Evolutionary conservation across 352 stramenopile genomes (phyloP).

Genomic region (Phytophthora podocarpi): DNA sequence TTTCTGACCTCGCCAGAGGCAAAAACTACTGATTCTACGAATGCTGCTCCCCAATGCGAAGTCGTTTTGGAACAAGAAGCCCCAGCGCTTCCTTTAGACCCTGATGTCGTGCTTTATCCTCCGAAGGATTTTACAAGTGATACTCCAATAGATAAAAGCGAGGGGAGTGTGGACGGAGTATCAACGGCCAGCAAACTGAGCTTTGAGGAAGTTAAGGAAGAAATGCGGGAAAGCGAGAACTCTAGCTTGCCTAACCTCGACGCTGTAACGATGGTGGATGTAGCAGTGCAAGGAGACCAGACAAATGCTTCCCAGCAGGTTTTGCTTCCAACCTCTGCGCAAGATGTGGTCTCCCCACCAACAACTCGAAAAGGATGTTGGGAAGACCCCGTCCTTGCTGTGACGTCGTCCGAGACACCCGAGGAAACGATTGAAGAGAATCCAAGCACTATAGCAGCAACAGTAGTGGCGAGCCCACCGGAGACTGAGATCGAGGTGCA

Average conservation of each 20-base stretch:
- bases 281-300: background rate
- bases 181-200: background rate
- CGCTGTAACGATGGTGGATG: background rate
- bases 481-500: background rate
- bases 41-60: background rate
- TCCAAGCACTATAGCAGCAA: background rate
- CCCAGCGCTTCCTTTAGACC: background rate
- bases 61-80: background rate
- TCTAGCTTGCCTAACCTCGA: background rate
- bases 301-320: background rate
- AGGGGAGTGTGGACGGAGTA: background rate
- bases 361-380: constrained; percentile 19
- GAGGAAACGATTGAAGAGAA: background rate
- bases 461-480: background rate
- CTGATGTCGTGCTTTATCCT: constrained; percentile 25
- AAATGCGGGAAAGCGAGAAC: background rate
- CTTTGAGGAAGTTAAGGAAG: background rate
- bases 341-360: background rate
- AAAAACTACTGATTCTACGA: background rate
- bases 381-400: constrained; percentile 5
- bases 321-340: background rate
- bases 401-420: background rate
- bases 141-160: background rate
- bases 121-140: background rate
- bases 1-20: constrained; percentile 11